These are phyloP conservation scores for Zymoseptoria ardabiliae DNA, from an alignment of 2,329 filamentous ascomycete genomes.

Conservation along the genomic window DNA sequence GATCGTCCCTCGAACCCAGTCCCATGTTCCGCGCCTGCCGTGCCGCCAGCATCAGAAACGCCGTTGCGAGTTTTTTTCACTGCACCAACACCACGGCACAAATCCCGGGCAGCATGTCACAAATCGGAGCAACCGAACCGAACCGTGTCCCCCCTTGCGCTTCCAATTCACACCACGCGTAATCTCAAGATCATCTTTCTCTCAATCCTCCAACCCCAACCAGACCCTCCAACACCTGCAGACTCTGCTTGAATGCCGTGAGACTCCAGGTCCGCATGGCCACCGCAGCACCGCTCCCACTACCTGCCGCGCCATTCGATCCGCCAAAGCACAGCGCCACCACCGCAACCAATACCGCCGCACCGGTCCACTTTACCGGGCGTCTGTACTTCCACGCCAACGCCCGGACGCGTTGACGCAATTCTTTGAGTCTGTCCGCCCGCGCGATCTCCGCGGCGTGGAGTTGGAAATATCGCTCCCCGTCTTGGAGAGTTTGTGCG, in stretches of 20 bases:
- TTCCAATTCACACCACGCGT: too few species aligned
- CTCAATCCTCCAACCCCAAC: too few species aligned
- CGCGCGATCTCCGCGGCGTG: constrained; percentile 67
- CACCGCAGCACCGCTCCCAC: not conserved
- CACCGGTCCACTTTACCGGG: constrained; percentile 44
- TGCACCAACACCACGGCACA: too few species aligned
- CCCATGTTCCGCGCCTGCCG: too few species aligned
- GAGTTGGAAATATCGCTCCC: constrained; percentile 57
- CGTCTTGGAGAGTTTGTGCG: constrained; percentile 57
- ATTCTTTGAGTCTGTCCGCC: constrained; percentile 51
- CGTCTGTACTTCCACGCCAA: constrained; percentile 58
- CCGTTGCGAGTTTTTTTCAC: too few species aligned
- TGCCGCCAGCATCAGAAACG: too few species aligned
- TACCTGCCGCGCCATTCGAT: not conserved
- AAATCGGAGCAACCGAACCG: too few species aligned
- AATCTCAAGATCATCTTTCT: too few species aligned
- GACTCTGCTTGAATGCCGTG: not conserved
- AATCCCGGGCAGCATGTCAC: too few species aligned
- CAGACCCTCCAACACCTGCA: not conserved
- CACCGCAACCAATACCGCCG: constrained; percentile 58
- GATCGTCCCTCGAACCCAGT: too few species aligned
- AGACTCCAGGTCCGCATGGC: not conserved
- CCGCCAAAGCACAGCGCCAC: constrained; percentile 47
- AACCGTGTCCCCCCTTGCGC: too few species aligned
- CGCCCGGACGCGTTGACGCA: constrained; percentile 32